A percentile compares a stretch with the other conserved stretches of the same genome.
phyloP scores from a whole-genome alignment of 1,284 basidiomycete genomes.

The Malassezia slooffiae region DNA sequence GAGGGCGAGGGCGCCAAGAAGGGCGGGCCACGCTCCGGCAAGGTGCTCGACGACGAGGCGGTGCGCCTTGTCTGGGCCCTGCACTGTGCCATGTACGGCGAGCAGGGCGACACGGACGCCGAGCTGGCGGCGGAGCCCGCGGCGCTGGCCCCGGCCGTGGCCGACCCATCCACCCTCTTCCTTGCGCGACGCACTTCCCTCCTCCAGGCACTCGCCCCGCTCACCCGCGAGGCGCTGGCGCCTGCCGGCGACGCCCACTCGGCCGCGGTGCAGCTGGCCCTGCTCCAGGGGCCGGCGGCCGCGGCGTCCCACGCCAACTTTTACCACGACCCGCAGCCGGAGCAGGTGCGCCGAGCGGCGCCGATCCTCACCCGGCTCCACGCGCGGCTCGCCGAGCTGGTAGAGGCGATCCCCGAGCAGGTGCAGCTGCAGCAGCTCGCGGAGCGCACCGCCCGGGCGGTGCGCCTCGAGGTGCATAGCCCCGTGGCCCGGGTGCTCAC shows the following conservation, averaged over 20 bases:
- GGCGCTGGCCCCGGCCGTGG: not conserved
- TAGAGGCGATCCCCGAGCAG: constrained; percentile 87
- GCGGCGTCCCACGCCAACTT: constrained; percentile 26
- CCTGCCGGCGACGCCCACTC: constrained; percentile 21
- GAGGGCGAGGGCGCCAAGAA: no score
- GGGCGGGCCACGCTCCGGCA: no score
- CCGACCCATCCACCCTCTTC: not conserved
- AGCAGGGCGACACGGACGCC: no score
- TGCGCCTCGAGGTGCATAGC: constrained; percentile 58
- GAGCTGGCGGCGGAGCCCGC: not conserved
- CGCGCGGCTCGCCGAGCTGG: constrained; percentile 49
- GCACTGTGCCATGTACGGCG: constrained; percentile 27
- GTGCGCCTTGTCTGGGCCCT: constrained; percentile 17
- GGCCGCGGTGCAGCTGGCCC: constrained; percentile 26
- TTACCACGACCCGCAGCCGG: constrained; percentile 31
- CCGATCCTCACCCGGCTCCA: constrained; percentile 26
- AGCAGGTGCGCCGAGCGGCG: constrained; percentile 24
- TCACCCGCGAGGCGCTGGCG: not conserved
- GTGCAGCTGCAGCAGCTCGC: constrained; percentile 81
- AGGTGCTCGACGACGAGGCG: not conserved
- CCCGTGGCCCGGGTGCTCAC: constrained; percentile 75
- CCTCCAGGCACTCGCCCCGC: no score
- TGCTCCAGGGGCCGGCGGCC: constrained; percentile 3
- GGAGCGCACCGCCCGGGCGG: constrained; percentile 62
- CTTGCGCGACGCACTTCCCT: not conserved